phyloP scores from a whole-genome alignment of 1,139 yeast species.

The Blastobotrys ciferrii region DNA sequence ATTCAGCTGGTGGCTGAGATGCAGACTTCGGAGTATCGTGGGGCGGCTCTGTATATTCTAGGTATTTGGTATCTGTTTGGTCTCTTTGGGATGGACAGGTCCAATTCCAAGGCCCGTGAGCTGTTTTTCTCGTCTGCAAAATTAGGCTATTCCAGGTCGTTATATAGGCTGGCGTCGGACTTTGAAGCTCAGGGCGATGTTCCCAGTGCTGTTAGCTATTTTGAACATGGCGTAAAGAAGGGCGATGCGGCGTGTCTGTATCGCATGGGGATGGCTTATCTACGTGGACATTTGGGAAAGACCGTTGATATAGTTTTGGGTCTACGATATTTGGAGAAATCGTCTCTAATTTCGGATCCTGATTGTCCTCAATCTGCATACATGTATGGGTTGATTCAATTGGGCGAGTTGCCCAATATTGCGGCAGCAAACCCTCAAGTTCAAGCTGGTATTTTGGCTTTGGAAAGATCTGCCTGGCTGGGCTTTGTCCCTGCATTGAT shows the following conservation, averaged over 20 bases:
- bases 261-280: slow-evolving; percentile 38
- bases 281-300: slow-evolving; percentile 37
- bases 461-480: slow-evolving; percentile 39
- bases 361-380: slow-evolving; percentile 42
- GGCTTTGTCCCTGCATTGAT: slow-evolving; percentile 42
- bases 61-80: slow-evolving; percentile 37
- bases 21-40: slow-evolving; percentile 27
- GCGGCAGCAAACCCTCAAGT: slow-evolving; percentile 14
- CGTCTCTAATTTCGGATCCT: slow-evolving; percentile 36
- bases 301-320: slow-evolving; percentile 30
- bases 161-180: slow-evolving; percentile 38
- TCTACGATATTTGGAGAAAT: slow-evolving; percentile 31
- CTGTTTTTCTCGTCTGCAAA: slow-evolving; percentile 34
- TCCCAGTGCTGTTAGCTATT: slow-evolving; percentile 32
- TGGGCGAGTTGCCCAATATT: slow-evolving; percentile 36
- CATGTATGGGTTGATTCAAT: slow-evolving; percentile 37
- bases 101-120: slow-evolving; percentile 30
- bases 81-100: slow-evolving; percentile 24
- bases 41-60: slow-evolving; percentile 33
- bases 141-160: slow-evolving; percentile 35
- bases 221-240: slow-evolving; percentile 35
- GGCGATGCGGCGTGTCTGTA: slow-evolving; percentile 39
- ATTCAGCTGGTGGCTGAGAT: slow-evolving; percentile 26
- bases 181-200: slow-evolving; percentile 35
- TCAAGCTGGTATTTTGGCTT: slow-evolving; percentile 33